Base-by-base conservation (phyloP, 768 basidiomycete genomes). In the Mycena rebaudengoi region DNA sequence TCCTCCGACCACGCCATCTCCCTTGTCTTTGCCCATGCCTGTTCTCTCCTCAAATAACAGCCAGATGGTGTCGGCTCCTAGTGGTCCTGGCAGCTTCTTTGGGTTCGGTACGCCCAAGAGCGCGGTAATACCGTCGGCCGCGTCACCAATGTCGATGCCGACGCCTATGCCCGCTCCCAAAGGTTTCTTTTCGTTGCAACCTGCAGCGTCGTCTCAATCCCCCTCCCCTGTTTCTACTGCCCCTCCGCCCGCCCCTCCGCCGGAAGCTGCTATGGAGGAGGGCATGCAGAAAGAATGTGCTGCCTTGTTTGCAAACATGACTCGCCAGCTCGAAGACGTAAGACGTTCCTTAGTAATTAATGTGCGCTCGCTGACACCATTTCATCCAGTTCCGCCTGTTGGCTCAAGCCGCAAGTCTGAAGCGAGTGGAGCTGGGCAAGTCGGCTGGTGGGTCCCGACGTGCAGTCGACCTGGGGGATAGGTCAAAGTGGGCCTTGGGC, bases 231-330 rank as follows among this genome's bases (percentile, higher is more conserved):
- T 66, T 6, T 50, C 57, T 23, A 41, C 46, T 5, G 46, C 53
- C 5, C 67, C 67, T 6, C 52, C 57, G 28, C 40, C 46, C 5
- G 46, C 53, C 5, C 67, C 62, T 33, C 46, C 58, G 6, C 58
- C 66, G 0, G 69, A 76, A 45, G 61, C 76, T 58, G 62, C 80
- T 60, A 68, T 83, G 63, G 84, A 88, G 62, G 83, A 86, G 55
- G 88, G 89, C 11, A 86, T 95, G 85, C 90, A 92, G 68, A 80
- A 82, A 18, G 88, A 94, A 70, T 89, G 89, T 65, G 67, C 72
- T 3, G 45, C 80, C 32, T 78, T 95, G 32, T 79, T 88, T 40
- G 56, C 65, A 2, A 75, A 72, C 13, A 72, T 92, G 39, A 71
- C 65, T 2, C 79, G 76, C 35, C 91, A 93, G 62, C 74, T 95